Conservation (phyloP, 148 eudicot species). For the Pharnaceum exiguum region DNA sequence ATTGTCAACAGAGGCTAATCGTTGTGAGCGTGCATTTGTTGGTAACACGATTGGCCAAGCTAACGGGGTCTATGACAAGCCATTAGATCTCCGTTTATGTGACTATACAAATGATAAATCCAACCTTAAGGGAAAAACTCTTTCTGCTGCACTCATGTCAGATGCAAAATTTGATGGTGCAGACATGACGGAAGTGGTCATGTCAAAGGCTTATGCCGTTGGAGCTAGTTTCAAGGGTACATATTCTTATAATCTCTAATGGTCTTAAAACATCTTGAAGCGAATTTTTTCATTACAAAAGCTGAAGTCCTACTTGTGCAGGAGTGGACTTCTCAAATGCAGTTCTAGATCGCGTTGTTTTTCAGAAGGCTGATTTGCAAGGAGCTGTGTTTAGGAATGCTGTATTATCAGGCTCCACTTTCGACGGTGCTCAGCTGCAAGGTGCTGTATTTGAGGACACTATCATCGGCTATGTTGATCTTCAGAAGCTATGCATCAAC, state of each 20-base stretch:
- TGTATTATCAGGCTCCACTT: conserved; percentile 82
- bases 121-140: conserved; percentile 92
- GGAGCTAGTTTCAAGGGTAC: conserved; percentile 96
- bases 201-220: conserved; percentile 99
- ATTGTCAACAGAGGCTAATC: conserved; percentile 73
- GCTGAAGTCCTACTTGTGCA: conserved; percentile 17
- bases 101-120: conserved; percentile 81
- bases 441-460: conserved; percentile 83
- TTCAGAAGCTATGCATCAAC: conserved; percentile 53
- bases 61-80: conserved; percentile 93
- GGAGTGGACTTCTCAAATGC: conserved; percentile 87
- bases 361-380: conserved; percentile 62
- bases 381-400: conserved; percentile 77
- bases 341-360: conserved; percentile 78
- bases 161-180: conserved; percentile 99
- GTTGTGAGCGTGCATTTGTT: conserved; percentile 93
- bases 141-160: conserved; percentile 93
- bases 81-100: conserved; percentile 88
- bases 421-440: conserved; percentile 57
- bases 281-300: not conserved
- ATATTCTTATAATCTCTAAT: not conserved
- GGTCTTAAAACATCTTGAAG: not conserved
- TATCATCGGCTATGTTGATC: conserved; percentile 57
- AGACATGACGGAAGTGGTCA: conserved; percentile 92
- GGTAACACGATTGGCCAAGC: conserved; percentile 99